phyloP scores from a whole-genome alignment of 2,329 filamentous ascomycete genomes.

The Akanthomyces dipterigenus region DNA sequence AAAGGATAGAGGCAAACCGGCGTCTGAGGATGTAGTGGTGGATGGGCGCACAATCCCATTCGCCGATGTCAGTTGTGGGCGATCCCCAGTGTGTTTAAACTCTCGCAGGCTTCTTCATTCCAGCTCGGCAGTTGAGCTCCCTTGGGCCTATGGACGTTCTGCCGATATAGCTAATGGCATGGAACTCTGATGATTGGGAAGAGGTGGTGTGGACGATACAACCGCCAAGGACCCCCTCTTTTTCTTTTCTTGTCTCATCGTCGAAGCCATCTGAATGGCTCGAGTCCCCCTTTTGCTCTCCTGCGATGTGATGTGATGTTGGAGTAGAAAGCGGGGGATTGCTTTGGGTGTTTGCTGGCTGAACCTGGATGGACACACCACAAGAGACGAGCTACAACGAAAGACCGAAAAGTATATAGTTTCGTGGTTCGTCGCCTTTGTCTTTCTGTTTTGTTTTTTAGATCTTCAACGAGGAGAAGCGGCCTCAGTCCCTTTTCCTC shows the following conservation, averaged over 20 bases:
- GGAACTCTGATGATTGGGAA: too few species aligned
- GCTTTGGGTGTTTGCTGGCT: background rate
- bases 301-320: background rate
- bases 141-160: background rate
- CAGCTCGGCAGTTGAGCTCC: background rate
- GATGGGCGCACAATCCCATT: background rate
- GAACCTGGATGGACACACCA: too few species aligned
- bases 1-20: background rate
- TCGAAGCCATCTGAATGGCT: background rate
- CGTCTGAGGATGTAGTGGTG: background rate
- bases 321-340: background rate
- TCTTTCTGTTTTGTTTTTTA: background rate
- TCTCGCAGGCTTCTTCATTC: too few species aligned
- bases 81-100: background rate
- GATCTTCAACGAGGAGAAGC: slow-evolving; percentile 1
- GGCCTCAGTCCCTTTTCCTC: background rate
- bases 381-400: too few species aligned
- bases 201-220: too few species aligned
- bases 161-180: background rate
- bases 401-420: slow-evolving; percentile 11
- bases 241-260: background rate
- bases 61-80: background rate
- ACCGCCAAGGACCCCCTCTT: too few species aligned
- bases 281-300: background rate
- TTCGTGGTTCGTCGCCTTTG: background rate